A percentile compares a stretch with the other conserved stretches of the same genome.
These are phyloP conservation scores for Mortierella sp. DNA, from an alignment of 371 early-diverging fungal species.

Conservation along the genomic window DNA sequence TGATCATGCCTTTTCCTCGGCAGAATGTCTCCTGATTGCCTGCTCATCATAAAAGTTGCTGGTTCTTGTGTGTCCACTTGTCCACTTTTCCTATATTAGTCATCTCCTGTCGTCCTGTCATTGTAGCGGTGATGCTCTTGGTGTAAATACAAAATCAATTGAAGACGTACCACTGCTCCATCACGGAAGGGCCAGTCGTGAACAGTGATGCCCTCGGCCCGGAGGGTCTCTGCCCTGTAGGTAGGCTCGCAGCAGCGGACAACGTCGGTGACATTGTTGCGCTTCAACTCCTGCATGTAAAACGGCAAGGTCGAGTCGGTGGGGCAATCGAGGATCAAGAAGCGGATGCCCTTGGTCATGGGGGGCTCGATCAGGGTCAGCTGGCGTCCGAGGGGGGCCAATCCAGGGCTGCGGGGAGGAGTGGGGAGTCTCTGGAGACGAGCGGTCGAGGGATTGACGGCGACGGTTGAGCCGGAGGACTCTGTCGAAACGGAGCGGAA, in stretches of 20 bases:
- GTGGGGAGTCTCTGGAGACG: slow-evolving; percentile 56
- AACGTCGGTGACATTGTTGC: slow-evolving; percentile 83
- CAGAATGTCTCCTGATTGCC: neutral
- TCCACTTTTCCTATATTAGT: neutral
- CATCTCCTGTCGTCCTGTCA: neutral
- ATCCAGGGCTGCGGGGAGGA: slow-evolving; percentile 53
- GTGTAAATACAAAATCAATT: slow-evolving; percentile 1
- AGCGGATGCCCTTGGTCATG: slow-evolving; percentile 74
- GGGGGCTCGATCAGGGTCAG: slow-evolving; percentile 71
- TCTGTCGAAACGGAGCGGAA: slow-evolving; percentile 28
- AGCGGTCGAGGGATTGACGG: slow-evolving; percentile 47
- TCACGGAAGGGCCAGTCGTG: slow-evolving; percentile 86
- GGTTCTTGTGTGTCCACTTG: neutral
- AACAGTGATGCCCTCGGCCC: slow-evolving; percentile 78
- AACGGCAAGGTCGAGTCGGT: slow-evolving; percentile 84
- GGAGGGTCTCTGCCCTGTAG: slow-evolving; percentile 74
- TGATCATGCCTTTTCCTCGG: neutral
- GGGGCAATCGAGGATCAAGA: slow-evolving; percentile 92
- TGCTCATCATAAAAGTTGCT: neutral
- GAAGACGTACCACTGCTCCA: slow-evolving; percentile 74
- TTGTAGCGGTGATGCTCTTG: neutral
- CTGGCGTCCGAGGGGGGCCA: slow-evolving; percentile 66
- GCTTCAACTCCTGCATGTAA: slow-evolving; percentile 81
- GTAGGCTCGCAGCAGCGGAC: slow-evolving; percentile 95
- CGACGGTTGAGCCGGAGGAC: slow-evolving; percentile 26